These are phyloP conservation scores for Globisporangium okanoganense DNA, from an alignment of 352 stramenopile species.

Conservation along the genomic window DNA sequence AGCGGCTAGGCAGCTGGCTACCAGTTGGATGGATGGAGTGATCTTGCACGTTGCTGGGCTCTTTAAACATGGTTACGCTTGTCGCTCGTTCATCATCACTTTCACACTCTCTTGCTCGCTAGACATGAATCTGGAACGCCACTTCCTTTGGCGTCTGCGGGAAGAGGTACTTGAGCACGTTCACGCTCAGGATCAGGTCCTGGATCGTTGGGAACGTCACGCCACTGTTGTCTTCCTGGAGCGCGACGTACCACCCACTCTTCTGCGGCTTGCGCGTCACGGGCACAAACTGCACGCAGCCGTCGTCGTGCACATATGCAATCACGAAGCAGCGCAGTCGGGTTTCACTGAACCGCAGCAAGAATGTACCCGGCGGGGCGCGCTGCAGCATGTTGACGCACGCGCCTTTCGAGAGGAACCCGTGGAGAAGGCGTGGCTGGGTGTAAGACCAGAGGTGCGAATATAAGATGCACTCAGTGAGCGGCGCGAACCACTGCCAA, in stretches of 20 bases:
- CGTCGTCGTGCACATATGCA: slow-evolving; percentile 54
- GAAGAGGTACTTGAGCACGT: slow-evolving; percentile 77
- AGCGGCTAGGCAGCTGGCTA: slow-evolving; percentile 13
- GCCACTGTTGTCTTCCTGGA: slow-evolving; percentile 44
- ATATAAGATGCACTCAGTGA: slow-evolving; percentile 59
- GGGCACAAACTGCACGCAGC: slow-evolving; percentile 71
- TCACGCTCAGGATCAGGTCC: slow-evolving; percentile 74
- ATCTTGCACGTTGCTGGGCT: background rate
- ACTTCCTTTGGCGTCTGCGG: slow-evolving; percentile 73
- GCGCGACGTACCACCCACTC: slow-evolving; percentile 51
- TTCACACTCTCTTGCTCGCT: background rate
- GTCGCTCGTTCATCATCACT: background rate
- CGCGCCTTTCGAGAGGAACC: slow-evolving; percentile 79
- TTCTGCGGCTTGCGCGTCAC: slow-evolving; percentile 43
- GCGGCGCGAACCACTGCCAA: slow-evolving; percentile 70
- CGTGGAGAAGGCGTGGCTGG: slow-evolving; percentile 72
- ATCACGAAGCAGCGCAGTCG: slow-evolving; percentile 63
- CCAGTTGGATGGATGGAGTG: background rate
- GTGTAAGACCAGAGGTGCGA: slow-evolving; percentile 67
- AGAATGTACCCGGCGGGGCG: slow-evolving; percentile 65
- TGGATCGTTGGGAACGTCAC: slow-evolving; percentile 62
- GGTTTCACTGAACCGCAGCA: slow-evolving; percentile 80
- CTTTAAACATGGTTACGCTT: background rate
- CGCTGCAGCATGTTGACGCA: slow-evolving; percentile 72
- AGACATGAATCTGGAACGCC: slow-evolving; percentile 36